Base-by-base conservation (phyloP, 2,329 filamentous ascomycete genomes). In the Niveomyces coronatus region DNA sequence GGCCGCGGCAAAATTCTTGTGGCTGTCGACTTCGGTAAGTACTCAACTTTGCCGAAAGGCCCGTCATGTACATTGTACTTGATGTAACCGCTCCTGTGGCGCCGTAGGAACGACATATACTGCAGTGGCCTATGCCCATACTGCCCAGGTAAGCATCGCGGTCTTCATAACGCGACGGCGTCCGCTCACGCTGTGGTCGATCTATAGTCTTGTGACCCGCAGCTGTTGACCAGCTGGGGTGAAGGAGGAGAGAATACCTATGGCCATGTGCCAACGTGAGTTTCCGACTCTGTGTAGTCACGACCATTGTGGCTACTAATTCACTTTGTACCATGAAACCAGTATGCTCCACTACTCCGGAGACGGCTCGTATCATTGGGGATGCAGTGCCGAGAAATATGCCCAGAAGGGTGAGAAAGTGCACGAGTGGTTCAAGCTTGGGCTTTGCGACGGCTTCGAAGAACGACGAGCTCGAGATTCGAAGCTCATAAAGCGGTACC, bases 351-450 rank as follows among this genome's bases (percentile, higher is more conserved):
- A 20, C 31, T 34, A 34, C 20, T 19, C 22, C 31, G 24, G 24
- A 16, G 31, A 20, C 31, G 31, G 31, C 20, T 19, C 31, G 17
- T 34, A 34, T 34, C 19, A 23, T 24, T 34, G 31, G 31, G 31
- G 31, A 26, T 34, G 24, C 20, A 19, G 31, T 14, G 31, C 31
- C 20, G 19, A 34, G 14, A 34, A 20, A 24, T 34, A 17, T 24
- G 31, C 31, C 31, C n/a, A 24, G 20, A 13, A 24, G 13, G 19
- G 31, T 34, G 31, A 34, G 10, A 17, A 8, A 15, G 24, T 34
- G n/a, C 31, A 34, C 17, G 31, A 34, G n/a, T 34, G 31, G 31
- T 34, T 34, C 31, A 34, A 34, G 20, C 31, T 34, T 8, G 31
- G 31, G 19, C 31, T 34, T 34, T 34, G 31, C 31, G 31, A 34